These are phyloP conservation scores for Cetraspora pellucida DNA, from an alignment of 192 early-diverging fungal genomes.

Conservation along the genomic window DNA sequence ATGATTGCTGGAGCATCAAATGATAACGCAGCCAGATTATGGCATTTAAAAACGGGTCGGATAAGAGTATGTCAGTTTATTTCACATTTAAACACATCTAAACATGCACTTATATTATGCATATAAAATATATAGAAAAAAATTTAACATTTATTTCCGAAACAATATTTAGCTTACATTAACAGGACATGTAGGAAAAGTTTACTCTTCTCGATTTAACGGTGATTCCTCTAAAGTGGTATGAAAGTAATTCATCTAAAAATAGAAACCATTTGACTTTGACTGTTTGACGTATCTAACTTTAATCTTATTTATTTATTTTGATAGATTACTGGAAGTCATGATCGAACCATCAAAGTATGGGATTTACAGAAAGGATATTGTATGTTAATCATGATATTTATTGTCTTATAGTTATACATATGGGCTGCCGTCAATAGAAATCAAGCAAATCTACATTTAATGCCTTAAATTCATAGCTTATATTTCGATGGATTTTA, in stretches of 20 bases:
- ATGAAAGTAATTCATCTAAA: slow-evolving; percentile 3
- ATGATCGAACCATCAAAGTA: slow-evolving; percentile 94
- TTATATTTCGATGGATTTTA: too few species aligned
- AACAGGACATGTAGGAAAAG: slow-evolving; percentile 93
- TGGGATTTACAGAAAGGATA: slow-evolving; percentile 93
- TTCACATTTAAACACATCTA: not conserved
- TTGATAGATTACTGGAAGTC: slow-evolving; percentile 80
- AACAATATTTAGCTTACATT: slow-evolving; percentile 74
- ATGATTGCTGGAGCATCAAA: slow-evolving; percentile 80
- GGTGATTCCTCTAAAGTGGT: slow-evolving; percentile 78
- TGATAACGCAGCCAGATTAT: slow-evolving; percentile 88
- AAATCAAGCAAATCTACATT: too few species aligned
- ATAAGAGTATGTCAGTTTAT: slow-evolving; percentile 54
- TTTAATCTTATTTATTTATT: not conserved
- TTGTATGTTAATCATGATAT: slow-evolving; percentile 55
- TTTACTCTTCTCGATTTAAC: slow-evolving; percentile 85
- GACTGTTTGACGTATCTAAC: not conserved
- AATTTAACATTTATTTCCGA: not conserved
- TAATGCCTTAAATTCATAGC: too few species aligned
- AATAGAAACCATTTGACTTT: too few species aligned
- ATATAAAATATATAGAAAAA: not conserved
- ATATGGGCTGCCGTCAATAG: not conserved
- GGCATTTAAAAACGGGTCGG: slow-evolving; percentile 77
- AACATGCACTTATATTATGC: not conserved
- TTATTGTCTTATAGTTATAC: not conserved